Evolutionary conservation across 495 filamentous ascomycete genomes (phyloP), one percentile per base, ranked within the genome.

Genomic region (Cercophora newfieldiana): DNA sequence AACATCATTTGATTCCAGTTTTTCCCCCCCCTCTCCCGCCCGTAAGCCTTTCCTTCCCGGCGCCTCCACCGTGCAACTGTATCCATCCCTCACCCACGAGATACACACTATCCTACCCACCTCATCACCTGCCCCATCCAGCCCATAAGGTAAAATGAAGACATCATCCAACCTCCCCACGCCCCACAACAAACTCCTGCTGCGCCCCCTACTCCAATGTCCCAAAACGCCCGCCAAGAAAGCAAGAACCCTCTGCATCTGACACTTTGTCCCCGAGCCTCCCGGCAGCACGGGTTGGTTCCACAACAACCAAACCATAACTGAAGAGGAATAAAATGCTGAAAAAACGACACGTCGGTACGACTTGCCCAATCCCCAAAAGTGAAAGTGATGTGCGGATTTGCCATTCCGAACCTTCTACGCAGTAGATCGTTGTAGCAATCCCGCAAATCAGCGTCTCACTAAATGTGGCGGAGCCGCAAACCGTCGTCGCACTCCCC

Each of bases 381-480:
- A 8, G 12, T 44, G 12, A 14, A 14, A 12, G 12, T 2, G 4
- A 14, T 8, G 37, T 44, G 37, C 12, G 10, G 37, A 14, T 44
- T n/a, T n/a, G n/a, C n/a, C 37, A 33, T 44, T 44, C 37, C 37
- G 37, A n/a, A 44, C 37, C 37, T 44, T 44, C 37, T 44, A n/a
- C n/a, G n/a, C n/a, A n/a, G n/a, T n/a, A 16, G 37, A 44, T 44
- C 37, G 37, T n/a, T n/a, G n/a, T 44, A 14, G 37, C 37, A 44
- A 44, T 44, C 37, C 54, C 26, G 55, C 29, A 58, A 58, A 58
- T 19, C 55, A 58, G 19, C 55, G 55, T 33, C 55, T 58, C 55
- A 58, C 55, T 29, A 58, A 37, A 47, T 7, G 48, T 62, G 60
- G 60, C 60, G 44, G 60, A 62, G 60, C 26, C 47, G n/a, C 25